These are phyloP conservation scores for Fusarium praegraminearum DNA, from an alignment of 2,329 filamentous ascomycete species.

Conservation along the genomic window DNA sequence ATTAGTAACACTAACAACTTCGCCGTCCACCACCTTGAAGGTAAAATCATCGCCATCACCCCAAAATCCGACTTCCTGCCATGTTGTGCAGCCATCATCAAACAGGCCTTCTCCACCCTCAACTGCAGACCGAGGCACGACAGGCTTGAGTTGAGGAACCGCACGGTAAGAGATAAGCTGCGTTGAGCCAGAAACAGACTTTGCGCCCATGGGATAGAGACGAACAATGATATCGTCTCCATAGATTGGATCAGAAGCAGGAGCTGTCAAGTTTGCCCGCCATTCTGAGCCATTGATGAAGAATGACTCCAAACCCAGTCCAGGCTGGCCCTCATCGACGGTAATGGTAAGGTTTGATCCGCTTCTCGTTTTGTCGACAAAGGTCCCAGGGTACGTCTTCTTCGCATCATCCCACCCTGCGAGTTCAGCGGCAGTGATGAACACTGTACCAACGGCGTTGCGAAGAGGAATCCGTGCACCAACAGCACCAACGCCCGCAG, in stretches of 20 bases:
- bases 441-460: constrained; percentile 27
- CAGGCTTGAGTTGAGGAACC: background rate
- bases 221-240: background rate
- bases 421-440: constrained; percentile 38
- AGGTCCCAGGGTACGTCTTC: constrained; percentile 33
- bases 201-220: background rate
- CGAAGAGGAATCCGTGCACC: constrained; percentile 32
- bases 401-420: constrained; percentile 39
- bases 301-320: constrained; percentile 16
- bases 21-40: background rate
- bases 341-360: constrained; percentile 37
- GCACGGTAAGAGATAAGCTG: constrained; percentile 8
- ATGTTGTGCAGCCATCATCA: constrained; percentile 5
- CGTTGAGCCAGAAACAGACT: background rate
- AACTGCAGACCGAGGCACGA: background rate
- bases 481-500: constrained; percentile 42
- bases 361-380: constrained; percentile 2
- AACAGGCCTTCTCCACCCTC: constrained; percentile 13
- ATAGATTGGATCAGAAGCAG: background rate
- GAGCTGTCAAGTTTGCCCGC: background rate
- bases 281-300: background rate
- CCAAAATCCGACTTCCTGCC: constrained; percentile 3
- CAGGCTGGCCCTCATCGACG: constrained; percentile 30
- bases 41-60: constrained; percentile 15
- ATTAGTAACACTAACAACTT: background rate